Evolutionary conservation across 2,329 filamentous ascomycete species (phyloP), one percentile per base, ranked within the genome.

Genomic region (Paramyrothecium sp.): DNA sequence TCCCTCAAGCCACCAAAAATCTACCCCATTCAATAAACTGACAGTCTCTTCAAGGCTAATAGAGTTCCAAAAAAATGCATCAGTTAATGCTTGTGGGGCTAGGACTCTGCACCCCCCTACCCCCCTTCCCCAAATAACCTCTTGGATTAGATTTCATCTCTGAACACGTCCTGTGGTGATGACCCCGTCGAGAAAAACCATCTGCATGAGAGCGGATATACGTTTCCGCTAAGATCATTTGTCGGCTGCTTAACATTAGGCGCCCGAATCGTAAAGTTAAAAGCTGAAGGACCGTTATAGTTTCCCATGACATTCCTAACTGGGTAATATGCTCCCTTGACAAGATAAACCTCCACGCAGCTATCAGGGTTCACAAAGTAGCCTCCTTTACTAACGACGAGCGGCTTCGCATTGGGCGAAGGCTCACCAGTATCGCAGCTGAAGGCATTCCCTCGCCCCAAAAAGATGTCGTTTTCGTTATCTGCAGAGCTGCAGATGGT

Each of bases 391-490:
- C 56, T 53, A 26, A 61, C 38, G 20, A 58, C 57, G 17, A 62
- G 57, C 11, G 60, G 60, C 34, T 38, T 33, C 2, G 50, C 60
- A 20, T 54, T 26, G 22, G 54, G 33, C 22, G 51, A 55, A 10
- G 55, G 38, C 22, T 34, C 23, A 20, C 61, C 62, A 17, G 53
- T 52, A 0, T 49, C 20, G 30, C 62, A 66, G 51, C 51, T 55
- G 2, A 65, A 66, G 1, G 64, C 64, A 2, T 57, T 63, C 16
- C 61, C 63, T 17, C 61, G 57, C 0, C 62, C 62, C 17, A 64
- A 63, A 54, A 63, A 66, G 0, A 66, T 53, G 34, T 62, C 63
- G 46, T 65, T 61, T 33, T 63, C 61, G 41, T 64, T 64, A 16
- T 66, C 64, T 1, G 64, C 57, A 34, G 60, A 62, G 11, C 56